A percentile compares a stretch with the other conserved stretches of the same genome.
Conservation (phyloP, 176 grass and related monocot species). For the Musa acuminata region DNA sequence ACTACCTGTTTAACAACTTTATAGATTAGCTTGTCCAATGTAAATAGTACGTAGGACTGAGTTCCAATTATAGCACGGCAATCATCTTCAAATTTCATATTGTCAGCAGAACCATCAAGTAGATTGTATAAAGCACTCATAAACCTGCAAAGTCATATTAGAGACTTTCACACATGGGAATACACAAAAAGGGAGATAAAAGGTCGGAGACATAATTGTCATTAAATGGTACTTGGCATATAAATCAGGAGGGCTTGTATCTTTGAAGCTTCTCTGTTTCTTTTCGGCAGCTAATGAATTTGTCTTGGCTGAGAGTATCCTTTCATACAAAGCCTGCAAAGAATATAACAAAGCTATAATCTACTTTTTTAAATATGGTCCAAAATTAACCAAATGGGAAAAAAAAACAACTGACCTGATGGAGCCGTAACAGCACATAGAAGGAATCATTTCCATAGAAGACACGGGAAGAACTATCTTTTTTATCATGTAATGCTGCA, state of each 20-base stretch:
- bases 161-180: background rate
- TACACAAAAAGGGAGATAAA: background rate
- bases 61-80: constrained; percentile 93
- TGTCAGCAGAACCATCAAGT: constrained; percentile 92
- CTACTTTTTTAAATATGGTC: background rate
- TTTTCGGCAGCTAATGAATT: constrained; percentile 82
- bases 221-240: constrained; percentile 67
- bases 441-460: constrained; percentile 99
- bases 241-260: constrained; percentile 77
- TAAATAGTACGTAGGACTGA: constrained; percentile 96
- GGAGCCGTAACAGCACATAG: constrained; percentile 80
- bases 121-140: constrained; percentile 73
- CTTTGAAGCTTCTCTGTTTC: constrained; percentile 92
- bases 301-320: constrained; percentile 87
- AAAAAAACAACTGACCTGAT: constrained; percentile 48
- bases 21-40: constrained; percentile 97
- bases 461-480: constrained; percentile 45
- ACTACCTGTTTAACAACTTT: constrained; percentile 94
- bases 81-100: constrained; percentile 98
- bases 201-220: too few species aligned
- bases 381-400: background rate
- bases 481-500: constrained; percentile 47
- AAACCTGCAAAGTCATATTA: constrained; percentile 40
- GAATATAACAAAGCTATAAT: background rate
- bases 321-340: constrained; percentile 86